phyloP scores from a whole-genome alignment of 805 yeast species.

The Candida dendrica region DNA sequence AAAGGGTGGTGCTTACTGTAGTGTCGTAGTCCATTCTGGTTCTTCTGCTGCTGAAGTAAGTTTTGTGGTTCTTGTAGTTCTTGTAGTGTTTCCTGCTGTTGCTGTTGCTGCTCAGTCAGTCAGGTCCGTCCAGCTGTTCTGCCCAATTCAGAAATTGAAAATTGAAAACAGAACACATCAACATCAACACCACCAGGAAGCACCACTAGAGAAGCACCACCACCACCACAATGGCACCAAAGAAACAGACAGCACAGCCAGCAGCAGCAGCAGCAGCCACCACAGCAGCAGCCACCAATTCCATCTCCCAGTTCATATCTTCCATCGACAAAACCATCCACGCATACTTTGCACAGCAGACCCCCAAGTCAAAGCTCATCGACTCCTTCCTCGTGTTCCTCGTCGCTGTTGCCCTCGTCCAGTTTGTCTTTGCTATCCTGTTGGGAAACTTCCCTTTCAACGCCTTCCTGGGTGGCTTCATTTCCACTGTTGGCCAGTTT shows the following conservation, averaged over 20 bases:
- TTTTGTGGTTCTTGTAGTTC: background rate
- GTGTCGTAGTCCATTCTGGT: background rate
- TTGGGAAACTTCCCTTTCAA: constrained; percentile 94
- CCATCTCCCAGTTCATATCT: constrained; percentile 23
- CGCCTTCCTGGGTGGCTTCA: constrained; percentile 91
- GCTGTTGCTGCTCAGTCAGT: too few relatives aligned
- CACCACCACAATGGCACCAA: background rate
- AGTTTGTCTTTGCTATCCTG: constrained; percentile 67
- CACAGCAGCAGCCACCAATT: constrained; percentile 3
- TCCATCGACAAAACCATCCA: constrained; percentile 24
- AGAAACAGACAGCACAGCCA: background rate
- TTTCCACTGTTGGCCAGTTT: constrained; percentile 90
- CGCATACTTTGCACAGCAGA: constrained; percentile 25
- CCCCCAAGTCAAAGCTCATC: constrained; percentile 52
- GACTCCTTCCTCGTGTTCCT: constrained; percentile 73
- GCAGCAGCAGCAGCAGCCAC: background rate
- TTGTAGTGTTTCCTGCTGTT: background rate
- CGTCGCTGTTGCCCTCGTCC: constrained; percentile 67
- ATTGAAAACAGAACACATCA: background rate
- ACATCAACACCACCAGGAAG: background rate
- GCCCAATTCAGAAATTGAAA: too few relatives aligned
- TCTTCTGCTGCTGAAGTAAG: background rate
- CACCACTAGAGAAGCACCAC: too few relatives aligned
- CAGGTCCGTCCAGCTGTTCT: too few relatives aligned
- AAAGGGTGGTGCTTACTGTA: constrained; percentile 1